A percentile compares a stretch with the other conserved stretches of the same genome.
Evolutionary conservation across 2,329 filamentous ascomycete genomes (phyloP).

Genomic region (Chrysoporthe austroafricana): DNA sequence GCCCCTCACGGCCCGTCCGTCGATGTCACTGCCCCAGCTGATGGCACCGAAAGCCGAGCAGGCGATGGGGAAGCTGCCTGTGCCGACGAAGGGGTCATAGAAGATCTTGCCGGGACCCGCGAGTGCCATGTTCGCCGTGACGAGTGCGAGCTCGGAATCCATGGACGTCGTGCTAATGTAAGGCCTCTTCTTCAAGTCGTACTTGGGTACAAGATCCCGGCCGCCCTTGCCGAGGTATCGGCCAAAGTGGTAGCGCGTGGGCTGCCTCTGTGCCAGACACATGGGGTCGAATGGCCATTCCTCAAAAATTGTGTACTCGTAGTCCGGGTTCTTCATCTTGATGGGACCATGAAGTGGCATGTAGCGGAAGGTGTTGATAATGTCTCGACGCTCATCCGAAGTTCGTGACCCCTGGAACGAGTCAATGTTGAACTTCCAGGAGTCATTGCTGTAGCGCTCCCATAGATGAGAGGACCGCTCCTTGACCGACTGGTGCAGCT

Average conservation of each 20-base stretch:
- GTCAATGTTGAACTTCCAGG: constrained; percentile 87
- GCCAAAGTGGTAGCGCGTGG: constrained; percentile 70
- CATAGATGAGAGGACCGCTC: constrained; percentile 65
- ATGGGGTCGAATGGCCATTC: constrained; percentile 68
- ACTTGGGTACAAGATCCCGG: constrained; percentile 70
- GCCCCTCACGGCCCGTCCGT: constrained; percentile 85
- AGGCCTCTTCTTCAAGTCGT: constrained; percentile 87
- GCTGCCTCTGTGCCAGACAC: constrained; percentile 53
- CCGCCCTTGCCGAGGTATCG: constrained; percentile 69
- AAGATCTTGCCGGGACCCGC: constrained; percentile 83
- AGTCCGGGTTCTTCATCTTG: constrained; percentile 71
- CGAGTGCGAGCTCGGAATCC: constrained; percentile 89
- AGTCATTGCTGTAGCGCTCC: constrained; percentile 63
- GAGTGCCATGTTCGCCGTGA: constrained; percentile 89
- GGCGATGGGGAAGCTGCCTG: constrained; percentile 88
- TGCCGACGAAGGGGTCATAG: constrained; percentile 95
- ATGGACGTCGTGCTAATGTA: constrained; percentile 98
- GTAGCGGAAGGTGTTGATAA: constrained; percentile 84
- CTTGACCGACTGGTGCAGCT: constrained; percentile 69
- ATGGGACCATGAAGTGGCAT: constrained; percentile 80
- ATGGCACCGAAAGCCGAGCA: constrained; percentile 88
- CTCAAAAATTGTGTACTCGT: constrained; percentile 81
- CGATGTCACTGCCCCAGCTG: constrained; percentile 88
- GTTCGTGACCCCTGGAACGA: constrained; percentile 77
- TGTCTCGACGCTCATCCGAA: constrained; percentile 63